These are phyloP conservation scores for Pyrenophora teres DNA, from an alignment of 2,329 filamentous ascomycete species.

Conservation along the genomic window DNA sequence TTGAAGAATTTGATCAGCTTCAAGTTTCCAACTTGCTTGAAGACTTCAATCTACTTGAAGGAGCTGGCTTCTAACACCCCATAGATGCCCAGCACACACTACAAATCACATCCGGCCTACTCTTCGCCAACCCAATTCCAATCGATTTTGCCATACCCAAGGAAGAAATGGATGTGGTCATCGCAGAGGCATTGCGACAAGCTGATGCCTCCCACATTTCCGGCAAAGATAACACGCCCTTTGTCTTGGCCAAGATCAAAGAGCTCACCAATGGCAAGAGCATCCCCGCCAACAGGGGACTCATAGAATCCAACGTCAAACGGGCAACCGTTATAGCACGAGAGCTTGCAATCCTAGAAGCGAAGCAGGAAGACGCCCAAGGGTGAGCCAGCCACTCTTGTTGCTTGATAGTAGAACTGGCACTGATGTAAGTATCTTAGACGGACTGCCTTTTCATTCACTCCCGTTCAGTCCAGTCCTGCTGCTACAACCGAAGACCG, in stretches of 20 bases:
- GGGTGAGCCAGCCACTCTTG: slow-evolving; percentile 45
- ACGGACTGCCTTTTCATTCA: slow-evolving; percentile 27
- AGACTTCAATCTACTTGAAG: too few relatives aligned
- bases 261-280: slow-evolving; percentile 75
- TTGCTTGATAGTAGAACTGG: slow-evolving; percentile 33
- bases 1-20: too few relatives aligned
- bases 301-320: slow-evolving; percentile 70
- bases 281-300: slow-evolving; percentile 72
- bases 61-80: slow-evolving; percentile 4
- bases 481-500: slow-evolving; percentile 17
- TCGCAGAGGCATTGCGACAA: slow-evolving; percentile 48
- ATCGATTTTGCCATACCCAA: slow-evolving; percentile 70
- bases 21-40: too few relatives aligned
- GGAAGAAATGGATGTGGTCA: slow-evolving; percentile 48
- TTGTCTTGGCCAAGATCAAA: slow-evolving; percentile 77
- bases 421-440: slow-evolving; percentile 49
- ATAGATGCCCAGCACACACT: slow-evolving; percentile 73
- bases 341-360: slow-evolving; percentile 62
- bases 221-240: slow-evolving; percentile 83
- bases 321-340: slow-evolving; percentile 68
- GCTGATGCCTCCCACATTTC: slow-evolving; percentile 53
- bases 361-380: slow-evolving; percentile 40
- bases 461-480: slow-evolving; percentile 24
- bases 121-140: slow-evolving; percentile 90
- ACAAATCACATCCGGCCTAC: slow-evolving; percentile 74